Conservation (phyloP, 805 yeast genomes). For the Ogataea pilisensis region DNA sequence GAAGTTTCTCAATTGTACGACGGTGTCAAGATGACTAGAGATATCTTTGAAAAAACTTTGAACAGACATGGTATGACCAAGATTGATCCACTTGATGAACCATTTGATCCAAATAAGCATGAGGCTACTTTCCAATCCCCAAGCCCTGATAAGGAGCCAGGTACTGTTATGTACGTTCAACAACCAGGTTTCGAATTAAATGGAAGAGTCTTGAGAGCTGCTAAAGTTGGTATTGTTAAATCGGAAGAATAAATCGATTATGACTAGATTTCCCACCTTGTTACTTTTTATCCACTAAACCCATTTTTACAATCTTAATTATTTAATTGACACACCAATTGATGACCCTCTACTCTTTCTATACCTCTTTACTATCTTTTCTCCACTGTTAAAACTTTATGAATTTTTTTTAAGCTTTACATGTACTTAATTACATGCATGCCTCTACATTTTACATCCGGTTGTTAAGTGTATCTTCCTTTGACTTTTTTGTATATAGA, state of each 20-base stretch:
- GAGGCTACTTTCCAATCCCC: conserved; percentile 90
- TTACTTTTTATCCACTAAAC: too few relatives aligned
- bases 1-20: conserved; percentile 76
- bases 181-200: conserved; percentile 85
- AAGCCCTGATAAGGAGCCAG: conserved; percentile 84
- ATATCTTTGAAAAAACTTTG: conserved; percentile 80
- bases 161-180: conserved; percentile 89
- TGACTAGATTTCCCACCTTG: neutral
- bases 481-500: too few relatives aligned
- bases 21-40: conserved; percentile 88
- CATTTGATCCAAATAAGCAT: conserved; percentile 85
- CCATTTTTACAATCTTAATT: too few relatives aligned
- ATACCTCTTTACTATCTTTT: neutral
- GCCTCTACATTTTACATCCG: too few relatives aligned
- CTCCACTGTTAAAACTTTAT: too few relatives aligned
- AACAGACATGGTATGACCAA: conserved; percentile 74
- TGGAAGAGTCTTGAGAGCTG: conserved; percentile 87
- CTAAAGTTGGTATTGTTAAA: conserved; percentile 92
- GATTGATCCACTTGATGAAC: conserved; percentile 79
- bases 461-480: too few relatives aligned
- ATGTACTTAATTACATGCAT: too few relatives aligned
- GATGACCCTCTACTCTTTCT: neutral
- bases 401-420: too few relatives aligned
- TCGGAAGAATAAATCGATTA: conserved; percentile 29
- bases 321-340: too few relatives aligned